Evolutionary conservation across 2,329 filamentous ascomycete species (phyloP), one percentile per base, ranked within the genome.

Genomic region (Fusarium buxicola): DNA sequence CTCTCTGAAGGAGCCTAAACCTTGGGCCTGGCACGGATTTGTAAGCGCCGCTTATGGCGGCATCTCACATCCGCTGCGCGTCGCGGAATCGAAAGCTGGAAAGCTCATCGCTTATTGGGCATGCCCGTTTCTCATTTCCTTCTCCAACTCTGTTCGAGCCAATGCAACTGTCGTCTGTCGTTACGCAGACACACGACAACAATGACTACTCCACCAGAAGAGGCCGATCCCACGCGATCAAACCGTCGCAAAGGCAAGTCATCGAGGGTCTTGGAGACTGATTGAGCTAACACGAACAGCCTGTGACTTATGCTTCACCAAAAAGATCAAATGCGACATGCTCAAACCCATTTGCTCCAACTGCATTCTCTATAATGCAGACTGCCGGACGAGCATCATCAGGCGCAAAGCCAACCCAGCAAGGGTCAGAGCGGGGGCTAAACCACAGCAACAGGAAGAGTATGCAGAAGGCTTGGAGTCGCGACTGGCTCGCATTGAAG

Each of bases 311-410:
- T 81, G 79, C 69, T 80, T 77, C 45, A 75, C 67, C 11, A 81
- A 80, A 66, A 81, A 81, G 72, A 80, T 81, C 41, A 80, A 79
- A 61, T 81, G 79, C 44, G 78, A 81, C 61, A 77, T 77, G 74
- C 44, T 78, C 7, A 79, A 78, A 58, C 79, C 79, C 1, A 65
- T 73, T 8, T 81, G 79, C 55, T 80, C 78, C 2, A 81, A 81
- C 38, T 81, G 79, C 39, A 65, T 73, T 8, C 66, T 80, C 4
- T 81, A 81, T 59, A 73, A 74, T n/a, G 70, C 78, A 4, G 67
- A 73, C n/a, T 81, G 79, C 58, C 63, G 53, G 13, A 74, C 70
- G 3, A 72, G 62, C 44, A 63, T 67, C 39, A 65, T 72, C 8
- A 62, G 70, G 8, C 64, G 67, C 16, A 73, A 70, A 38, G 35